Evolutionary conservation across 768 basidiomycete species (phyloP).

Genomic region (Mycena galopus): DNA sequence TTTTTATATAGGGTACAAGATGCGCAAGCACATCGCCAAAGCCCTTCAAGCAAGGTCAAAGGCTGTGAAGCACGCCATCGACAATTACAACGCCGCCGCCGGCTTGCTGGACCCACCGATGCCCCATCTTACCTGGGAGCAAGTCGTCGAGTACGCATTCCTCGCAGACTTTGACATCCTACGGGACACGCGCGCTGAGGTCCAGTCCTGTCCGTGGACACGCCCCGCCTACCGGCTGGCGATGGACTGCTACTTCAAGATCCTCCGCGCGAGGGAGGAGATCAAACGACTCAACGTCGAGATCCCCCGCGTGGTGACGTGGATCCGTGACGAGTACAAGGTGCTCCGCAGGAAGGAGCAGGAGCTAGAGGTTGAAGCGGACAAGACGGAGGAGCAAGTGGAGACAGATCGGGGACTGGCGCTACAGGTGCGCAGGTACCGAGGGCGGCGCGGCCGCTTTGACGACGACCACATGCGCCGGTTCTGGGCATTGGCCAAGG

Average conservation of each 20-base stretch:
- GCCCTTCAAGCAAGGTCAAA: too few relatives aligned
- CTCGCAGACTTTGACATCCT: too few relatives aligned
- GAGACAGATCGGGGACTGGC: background rate
- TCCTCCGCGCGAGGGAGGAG: constrained; percentile 42
- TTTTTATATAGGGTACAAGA: too few relatives aligned
- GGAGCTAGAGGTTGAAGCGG: background rate
- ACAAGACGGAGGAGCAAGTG: background rate
- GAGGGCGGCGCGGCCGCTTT: constrained; percentile 6
- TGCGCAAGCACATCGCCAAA: too few relatives aligned
- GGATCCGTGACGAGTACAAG: too few relatives aligned
- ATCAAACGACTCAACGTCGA: constrained; percentile 39
- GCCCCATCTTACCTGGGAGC: too few relatives aligned
- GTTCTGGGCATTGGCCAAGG: constrained; percentile 4
- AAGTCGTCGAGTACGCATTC: too few relatives aligned
- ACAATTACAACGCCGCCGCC: too few relatives aligned
- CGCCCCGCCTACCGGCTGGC: constrained; percentile 27
- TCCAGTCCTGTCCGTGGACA: constrained; percentile 28
- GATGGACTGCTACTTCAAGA: too few relatives aligned
- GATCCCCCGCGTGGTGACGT: too few relatives aligned
- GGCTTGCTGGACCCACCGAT: too few relatives aligned
- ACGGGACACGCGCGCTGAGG: constrained; percentile 18
- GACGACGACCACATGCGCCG: constrained; percentile 9
- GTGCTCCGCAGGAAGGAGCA: constrained; percentile 1
- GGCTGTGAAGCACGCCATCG: too few relatives aligned
- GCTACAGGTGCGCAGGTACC: constrained; percentile 12